These are phyloP conservation scores for Ceratopteris richardii DNA, from an alignment of 75 land plant species.

Conservation along the genomic window DNA sequence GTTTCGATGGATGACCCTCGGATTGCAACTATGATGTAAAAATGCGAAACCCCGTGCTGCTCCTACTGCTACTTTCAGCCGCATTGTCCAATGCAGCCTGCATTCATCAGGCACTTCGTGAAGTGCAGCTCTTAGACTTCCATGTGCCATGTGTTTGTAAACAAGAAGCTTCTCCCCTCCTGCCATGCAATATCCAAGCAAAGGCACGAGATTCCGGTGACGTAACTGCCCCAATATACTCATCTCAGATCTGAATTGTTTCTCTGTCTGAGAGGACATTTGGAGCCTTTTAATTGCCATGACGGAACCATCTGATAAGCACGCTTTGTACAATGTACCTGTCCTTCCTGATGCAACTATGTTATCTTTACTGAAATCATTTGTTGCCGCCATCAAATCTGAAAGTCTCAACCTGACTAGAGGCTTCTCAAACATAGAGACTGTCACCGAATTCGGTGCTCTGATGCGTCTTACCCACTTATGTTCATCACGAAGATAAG, in stretches of 20 bases:
- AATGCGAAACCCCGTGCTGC: constrained; percentile 83
- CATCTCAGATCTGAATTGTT: constrained; percentile 81
- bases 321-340: constrained; percentile 71
- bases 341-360: constrained; percentile 64
- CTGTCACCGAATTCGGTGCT: constrained; percentile 34
- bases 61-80: constrained; percentile 74
- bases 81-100: constrained; percentile 54
- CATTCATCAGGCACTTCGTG: constrained; percentile 22
- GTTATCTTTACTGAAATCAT: constrained; percentile 54
- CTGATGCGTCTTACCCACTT: constrained; percentile 43
- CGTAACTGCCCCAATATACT: constrained; percentile 51
- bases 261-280: constrained; percentile 52
- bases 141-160: constrained; percentile 78
- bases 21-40: constrained; percentile 96
- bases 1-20: constrained; percentile 79
- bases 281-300: constrained; percentile 81
- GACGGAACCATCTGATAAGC: constrained; percentile 59
- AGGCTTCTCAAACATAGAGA: constrained; percentile 84
- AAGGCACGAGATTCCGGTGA: constrained; percentile 74
- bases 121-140: constrained; percentile 47
- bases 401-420: constrained; percentile 61
- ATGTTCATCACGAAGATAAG: constrained; percentile 29
- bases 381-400: constrained; percentile 83
- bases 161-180: constrained; percentile 76
- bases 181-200: constrained; percentile 75